Evolutionary conservation across 2,329 filamentous ascomycete genomes (phyloP).

Genomic region (Aspergillus sergii): DNA sequence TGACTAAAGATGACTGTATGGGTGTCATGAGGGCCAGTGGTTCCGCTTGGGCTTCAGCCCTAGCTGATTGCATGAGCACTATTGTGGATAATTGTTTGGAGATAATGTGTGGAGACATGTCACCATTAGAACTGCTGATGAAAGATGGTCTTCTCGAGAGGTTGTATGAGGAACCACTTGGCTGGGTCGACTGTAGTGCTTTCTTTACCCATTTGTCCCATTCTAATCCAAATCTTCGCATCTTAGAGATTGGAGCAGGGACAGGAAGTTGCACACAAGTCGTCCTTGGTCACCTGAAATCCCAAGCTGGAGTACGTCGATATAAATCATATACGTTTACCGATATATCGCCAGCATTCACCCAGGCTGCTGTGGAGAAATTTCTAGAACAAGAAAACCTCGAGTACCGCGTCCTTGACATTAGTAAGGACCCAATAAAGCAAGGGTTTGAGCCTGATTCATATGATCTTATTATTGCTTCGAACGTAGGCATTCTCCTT

Average conservation of each 20-base stretch:
- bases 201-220: not conserved
- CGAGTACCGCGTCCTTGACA: constrained; percentile 28
- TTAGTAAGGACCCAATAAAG: constrained; percentile 20
- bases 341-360: constrained; percentile 27
- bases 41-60: too few relatives aligned
- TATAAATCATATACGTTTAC: constrained; percentile 23
- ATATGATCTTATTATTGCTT: constrained; percentile 29
- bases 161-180: not conserved
- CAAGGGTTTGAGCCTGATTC: constrained; percentile 24
- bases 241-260: constrained; percentile 23
- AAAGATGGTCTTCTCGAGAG: too few relatives aligned
- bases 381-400: constrained; percentile 18
- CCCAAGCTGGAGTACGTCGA: not conserved
- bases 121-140: too few relatives aligned
- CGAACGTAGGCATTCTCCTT: not conserved
- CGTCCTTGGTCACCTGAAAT: not conserved
- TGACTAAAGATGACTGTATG: too few relatives aligned
- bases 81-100: too few relatives aligned
- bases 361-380: constrained; percentile 19
- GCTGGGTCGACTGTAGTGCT: constrained; percentile 1
- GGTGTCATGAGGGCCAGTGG: too few relatives aligned
- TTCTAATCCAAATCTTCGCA: constrained; percentile 7
- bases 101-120: too few relatives aligned
- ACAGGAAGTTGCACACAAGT: constrained; percentile 17
- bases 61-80: too few relatives aligned